These are phyloP conservation scores for Fusarium austroafricanum DNA, from an alignment of 2,329 filamentous ascomycete genomes.

Conservation along the genomic window DNA sequence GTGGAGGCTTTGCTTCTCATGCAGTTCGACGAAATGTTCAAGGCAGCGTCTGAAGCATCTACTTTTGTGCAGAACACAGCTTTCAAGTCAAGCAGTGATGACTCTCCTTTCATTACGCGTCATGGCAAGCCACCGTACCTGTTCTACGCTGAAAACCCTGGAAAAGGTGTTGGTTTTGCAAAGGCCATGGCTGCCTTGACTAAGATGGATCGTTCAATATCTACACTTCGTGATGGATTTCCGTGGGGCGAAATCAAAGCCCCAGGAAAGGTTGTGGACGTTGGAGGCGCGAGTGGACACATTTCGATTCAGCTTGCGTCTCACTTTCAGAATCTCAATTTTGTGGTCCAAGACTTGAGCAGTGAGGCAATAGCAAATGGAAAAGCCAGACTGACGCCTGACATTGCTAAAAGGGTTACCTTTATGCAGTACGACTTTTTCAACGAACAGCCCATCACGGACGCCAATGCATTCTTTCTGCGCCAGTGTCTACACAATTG, in stretches of 20 bases:
- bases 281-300: not conserved
- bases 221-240: not conserved
- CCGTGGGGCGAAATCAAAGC: not conserved
- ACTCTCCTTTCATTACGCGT: not conserved
- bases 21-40: conserved; percentile 1
- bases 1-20: conserved; percentile 1
- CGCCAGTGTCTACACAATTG: conserved; percentile 8
- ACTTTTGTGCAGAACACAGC: not conserved
- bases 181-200: not conserved
- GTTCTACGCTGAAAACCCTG: not conserved
- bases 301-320: not conserved
- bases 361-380: not conserved
- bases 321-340: not conserved
- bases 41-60: not conserved
- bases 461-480: not conserved
- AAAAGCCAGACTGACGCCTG: not conserved
- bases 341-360: not conserved
- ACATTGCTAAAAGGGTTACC: not conserved
- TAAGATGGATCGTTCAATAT: not conserved
- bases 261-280: not conserved
- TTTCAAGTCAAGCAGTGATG: accelerated
- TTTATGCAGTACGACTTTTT: conserved; percentile 10
- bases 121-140: not conserved
- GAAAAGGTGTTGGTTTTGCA: not conserved
- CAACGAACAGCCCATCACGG: not conserved